Evolutionary conservation across 768 basidiomycete genomes (phyloP).

Genomic region (Suillus plorans): DNA sequence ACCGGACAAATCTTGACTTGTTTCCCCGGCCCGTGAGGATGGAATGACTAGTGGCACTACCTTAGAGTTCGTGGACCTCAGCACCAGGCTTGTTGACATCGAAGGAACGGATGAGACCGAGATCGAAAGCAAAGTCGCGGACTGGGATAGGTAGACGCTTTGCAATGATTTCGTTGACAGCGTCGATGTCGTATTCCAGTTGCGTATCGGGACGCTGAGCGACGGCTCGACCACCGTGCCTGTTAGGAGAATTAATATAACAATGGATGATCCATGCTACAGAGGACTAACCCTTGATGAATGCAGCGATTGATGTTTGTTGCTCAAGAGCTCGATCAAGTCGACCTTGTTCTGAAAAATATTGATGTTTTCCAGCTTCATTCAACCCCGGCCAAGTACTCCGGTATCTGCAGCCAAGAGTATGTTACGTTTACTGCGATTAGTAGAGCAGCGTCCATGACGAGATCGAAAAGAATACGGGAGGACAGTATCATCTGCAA

Average conservation of each 20-base stretch:
- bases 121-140: constrained; percentile 89
- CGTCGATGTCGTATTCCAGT: constrained; percentile 98
- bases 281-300: constrained; percentile 79
- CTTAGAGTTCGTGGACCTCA: constrained; percentile 95
- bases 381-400: constrained; percentile 99
- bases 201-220: constrained; percentile 98
- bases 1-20: constrained; percentile 98
- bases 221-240: constrained; percentile 97
- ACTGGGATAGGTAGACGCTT: constrained; percentile 93
- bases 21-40: constrained; percentile 91
- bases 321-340: constrained; percentile 94
- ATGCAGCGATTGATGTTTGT: constrained; percentile 91
- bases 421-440: constrained; percentile 98
- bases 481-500: too few relatives aligned
- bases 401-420: constrained; percentile 97
- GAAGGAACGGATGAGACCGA: constrained; percentile 97
- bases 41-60: constrained; percentile 96
- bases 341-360: constrained; percentile 99
- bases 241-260: constrained; percentile 28
- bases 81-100: constrained; percentile 99
- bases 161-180: constrained; percentile 97
- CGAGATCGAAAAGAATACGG: constrained; percentile 25
- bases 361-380: constrained; percentile 97
- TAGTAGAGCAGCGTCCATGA: constrained; percentile 98
- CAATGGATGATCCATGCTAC: not conserved